Evolutionary conservation across 306 rosid species (phyloP), one percentile per base, ranked within the genome.

Genomic region (Gastrolobium villosum): DNA sequence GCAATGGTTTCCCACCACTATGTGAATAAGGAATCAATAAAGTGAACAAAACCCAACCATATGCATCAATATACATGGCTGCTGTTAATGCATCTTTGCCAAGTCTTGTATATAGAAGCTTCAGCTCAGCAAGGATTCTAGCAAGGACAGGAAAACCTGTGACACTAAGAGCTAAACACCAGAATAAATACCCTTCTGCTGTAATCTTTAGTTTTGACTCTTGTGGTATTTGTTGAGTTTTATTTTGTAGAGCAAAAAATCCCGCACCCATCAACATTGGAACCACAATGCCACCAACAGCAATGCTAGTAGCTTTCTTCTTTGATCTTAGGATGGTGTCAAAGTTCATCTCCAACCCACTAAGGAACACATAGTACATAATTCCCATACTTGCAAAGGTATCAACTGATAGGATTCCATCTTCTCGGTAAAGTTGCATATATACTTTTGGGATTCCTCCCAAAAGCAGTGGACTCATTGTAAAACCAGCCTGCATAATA

Each of bases 321-420:
- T 59, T 60, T 10, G 68, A 52, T 36, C 65, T 43, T 3, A 77
- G 4, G 28, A 82, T 14, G 10, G 65, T 35, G 7, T 69, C 72
- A 8, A 63, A 36, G 71, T 85, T 78, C 83, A 85, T 81, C 50
- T 85, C 85, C 41, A 85, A 77, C 0, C 88, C 88, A 43, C 68
- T 61, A 3, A 85, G 78, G 73, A 85, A 78, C 11, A 52, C 83
- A 20, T 77, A 73, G 48, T 13, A 67, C 54, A 73, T 34, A 5
- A 85, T 55, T 39, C 85, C 85, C 4, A 81, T 0, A 48, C 77
- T 13, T 35, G 78, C 37, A 15, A 3, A 14, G 31, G 78, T 73
- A 40, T 85, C 88, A 4, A 85, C 3, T 0, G 40, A 30, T 26
- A 77, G 13, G 53, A 53, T 15, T 41, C 81, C 78, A 0, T 20